Evolutionary conservation across 1,284 basidiomycete genomes (phyloP), one percentile per base, ranked within the genome.

Genomic region (Phlebopus sp.): DNA sequence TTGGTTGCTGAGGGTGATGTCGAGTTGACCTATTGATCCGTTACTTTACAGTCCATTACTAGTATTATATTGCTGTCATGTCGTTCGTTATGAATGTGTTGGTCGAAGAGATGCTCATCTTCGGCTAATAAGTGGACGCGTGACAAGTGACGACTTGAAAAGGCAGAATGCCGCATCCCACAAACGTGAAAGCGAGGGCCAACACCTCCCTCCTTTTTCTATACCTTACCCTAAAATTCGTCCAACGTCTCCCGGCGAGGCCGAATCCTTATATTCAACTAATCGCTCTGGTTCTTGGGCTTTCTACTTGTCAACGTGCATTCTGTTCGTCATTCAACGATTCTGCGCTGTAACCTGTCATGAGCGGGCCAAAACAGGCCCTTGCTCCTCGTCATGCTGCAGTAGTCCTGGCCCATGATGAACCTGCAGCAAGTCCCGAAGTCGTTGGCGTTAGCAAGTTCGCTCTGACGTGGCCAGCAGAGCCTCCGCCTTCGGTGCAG

Each of bases 1-100:
- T 70, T 86, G 60, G 89, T 91, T 54, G 88, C 88, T 29, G 88
- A 91, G 76, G 88, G 89, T 18, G 88, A 91, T 62, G 81, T 91
- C 52, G 88, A 89, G 68, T 69, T 89, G 71, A 81, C 76, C 57
- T 88, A 88, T 66, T 88, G 72, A 79, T 37, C 44, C 19, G 59
- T 58, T 66, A 60, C 60, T 56, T 41, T 66, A 63, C 41, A 50
- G 46, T 53, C 18, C 47, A 37, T 39, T 45, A 51, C 51, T 68
- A 65, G 55, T 62, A 41, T 55, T 47, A 54, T 44, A 55, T 51
- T 31, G 42, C 21, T 32, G 46, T 55, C 58, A 48, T 21, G 42
- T 46, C 46, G 53, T 56, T 55, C 27, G 11, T 57, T 54, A 62
- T 60, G 64, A 68, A 62, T 58, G 44, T 49, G 53, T 31, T 40